Conservation (phyloP, 23 red algal genomes). For the Chondrus crispus region DNA sequence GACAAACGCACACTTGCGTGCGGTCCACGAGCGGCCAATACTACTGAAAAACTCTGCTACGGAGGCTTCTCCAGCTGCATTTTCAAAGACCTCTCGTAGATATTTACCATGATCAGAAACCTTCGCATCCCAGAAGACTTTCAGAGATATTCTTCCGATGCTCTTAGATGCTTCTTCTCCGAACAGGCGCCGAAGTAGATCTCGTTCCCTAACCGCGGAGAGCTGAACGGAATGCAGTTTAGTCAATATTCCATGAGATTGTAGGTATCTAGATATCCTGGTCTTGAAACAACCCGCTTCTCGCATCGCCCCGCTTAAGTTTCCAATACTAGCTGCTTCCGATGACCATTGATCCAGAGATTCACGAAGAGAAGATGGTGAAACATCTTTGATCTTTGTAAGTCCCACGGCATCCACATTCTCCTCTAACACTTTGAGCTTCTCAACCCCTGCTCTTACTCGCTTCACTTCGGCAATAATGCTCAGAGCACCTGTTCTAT, state of each 20-base stretch:
- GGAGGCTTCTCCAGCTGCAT: constrained; percentile 30
- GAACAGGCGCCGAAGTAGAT: constrained; percentile 42
- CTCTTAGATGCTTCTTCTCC: background rate
- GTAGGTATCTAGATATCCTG: background rate
- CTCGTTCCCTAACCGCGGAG: constrained; percentile 42
- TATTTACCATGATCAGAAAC: constrained; percentile 10
- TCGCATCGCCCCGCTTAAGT: background rate
- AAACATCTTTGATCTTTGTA: background rate
- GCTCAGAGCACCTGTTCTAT: constrained; percentile 4
- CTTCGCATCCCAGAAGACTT: constrained; percentile 28
- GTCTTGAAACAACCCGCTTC: constrained; percentile 1
- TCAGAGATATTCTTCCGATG: background rate
- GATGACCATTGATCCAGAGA: background rate
- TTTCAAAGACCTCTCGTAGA: constrained; percentile 34
- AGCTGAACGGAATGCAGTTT: constrained; percentile 12
- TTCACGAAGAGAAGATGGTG: background rate
- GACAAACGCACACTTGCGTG: constrained; percentile 24
- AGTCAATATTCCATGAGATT: background rate
- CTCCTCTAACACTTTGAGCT: constrained; percentile 1
- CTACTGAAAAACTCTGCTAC: constrained; percentile 30
- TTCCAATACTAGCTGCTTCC: background rate
- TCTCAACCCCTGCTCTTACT: constrained; percentile 9
- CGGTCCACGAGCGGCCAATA: constrained; percentile 27
- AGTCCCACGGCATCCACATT: background rate
- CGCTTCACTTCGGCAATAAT: constrained; percentile 31